phyloP scores from a whole-genome alignment of 148 eudicot species.

The Fallopia convolvulus region DNA sequence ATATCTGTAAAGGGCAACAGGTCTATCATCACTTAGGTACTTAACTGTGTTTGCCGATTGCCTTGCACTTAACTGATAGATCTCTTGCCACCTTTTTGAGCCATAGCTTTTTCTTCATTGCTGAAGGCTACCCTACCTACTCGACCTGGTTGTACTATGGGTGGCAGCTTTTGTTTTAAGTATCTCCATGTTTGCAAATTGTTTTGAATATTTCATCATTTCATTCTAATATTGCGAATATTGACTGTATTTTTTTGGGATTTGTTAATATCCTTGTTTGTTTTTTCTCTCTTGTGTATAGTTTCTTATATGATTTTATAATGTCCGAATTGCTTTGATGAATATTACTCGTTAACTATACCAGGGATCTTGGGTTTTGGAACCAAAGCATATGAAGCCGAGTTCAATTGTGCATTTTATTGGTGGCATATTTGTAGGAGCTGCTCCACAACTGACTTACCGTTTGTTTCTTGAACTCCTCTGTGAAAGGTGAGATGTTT shows the following conservation, averaged over 20 bases:
- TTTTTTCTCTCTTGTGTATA: not conserved
- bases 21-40: not conserved
- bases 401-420: conserved; percentile 69
- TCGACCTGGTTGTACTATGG: not conserved
- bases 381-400: conserved; percentile 49
- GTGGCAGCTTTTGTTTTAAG: not conserved
- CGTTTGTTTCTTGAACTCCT: conserved; percentile 83
- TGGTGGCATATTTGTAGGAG: conserved; percentile 97
- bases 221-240: not conserved
- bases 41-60: not conserved
- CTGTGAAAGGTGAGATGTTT: conserved; percentile 54
- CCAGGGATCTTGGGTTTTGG: conserved; percentile 96
- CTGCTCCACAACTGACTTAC: conserved; percentile 97
- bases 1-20: not conserved
- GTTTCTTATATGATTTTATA: not conserved
- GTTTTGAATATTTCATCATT: not conserved
- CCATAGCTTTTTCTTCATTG: not conserved
- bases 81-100: not conserved
- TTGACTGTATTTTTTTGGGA: not conserved
- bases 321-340: not conserved
- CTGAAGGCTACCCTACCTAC: not conserved
- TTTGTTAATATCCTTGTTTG: not conserved
- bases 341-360: not conserved
- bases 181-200: not conserved
- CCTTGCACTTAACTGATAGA: not conserved